Evolutionary conservation across 306 rosid species (phyloP), one percentile per base, ranked within the genome.

Genomic region (Fragaria nilgerrensis): DNA sequence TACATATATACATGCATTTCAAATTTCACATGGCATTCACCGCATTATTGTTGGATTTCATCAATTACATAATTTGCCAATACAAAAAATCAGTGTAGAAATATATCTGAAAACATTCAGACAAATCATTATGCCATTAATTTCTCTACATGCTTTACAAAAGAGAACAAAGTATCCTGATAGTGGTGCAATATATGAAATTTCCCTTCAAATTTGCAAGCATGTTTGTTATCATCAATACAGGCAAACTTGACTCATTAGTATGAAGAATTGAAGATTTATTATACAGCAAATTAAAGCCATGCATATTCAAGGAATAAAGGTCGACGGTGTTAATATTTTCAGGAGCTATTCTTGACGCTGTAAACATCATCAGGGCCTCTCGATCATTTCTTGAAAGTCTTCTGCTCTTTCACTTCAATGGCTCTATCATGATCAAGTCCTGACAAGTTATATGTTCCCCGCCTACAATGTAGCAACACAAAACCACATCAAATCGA

Each of bases 351-450:
- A 39, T 39, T 39, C 9, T 39, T 39, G 43, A 39, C 43, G 43
- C 43, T 5, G 15, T 7, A 62, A 63, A 32, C 43, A 14, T 32
- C 3, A 32, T 32, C 3, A 32, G 67, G 41, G 68, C 68, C 43
- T 27, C 68, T 15, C 41, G 4, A 32, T 37, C 10, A 32, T 29
- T 63, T 32, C 43, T 63, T 15, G n/a, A 41, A 63, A 32, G 68
- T 63, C 68, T 29, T 27, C 43, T 63, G 43, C 68, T 63, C 43
- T 62, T 62, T 62, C 22, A 29, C 68, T 32, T 63, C 68, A 63
- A 15, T 16, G 12, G 5, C 4, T 32, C n/a, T 4, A 47, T 47
- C 36, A 14, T 12, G 37, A 14, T 63, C 43, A 8, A 63, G 68
- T 63, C n/a, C n/a, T 41, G 12, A 63, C 68, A 63, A 16, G 15